Evolutionary conservation across 2,329 filamentous ascomycete species (phyloP).

Genomic region (Penicillium sp.): DNA sequence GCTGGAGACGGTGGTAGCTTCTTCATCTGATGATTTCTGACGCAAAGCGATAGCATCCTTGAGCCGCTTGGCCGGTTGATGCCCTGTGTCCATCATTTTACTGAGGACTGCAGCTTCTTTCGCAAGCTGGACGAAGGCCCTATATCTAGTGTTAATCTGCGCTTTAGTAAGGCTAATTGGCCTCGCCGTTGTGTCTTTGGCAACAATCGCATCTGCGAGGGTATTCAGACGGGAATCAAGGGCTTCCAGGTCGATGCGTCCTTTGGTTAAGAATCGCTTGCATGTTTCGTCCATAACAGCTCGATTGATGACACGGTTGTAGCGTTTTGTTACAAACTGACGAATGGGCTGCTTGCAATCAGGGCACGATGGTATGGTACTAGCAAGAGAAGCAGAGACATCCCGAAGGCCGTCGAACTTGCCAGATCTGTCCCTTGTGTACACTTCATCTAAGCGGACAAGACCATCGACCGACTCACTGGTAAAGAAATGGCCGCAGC

Average conservation of each 20-base stretch:
- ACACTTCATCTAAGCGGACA: constrained; percentile 9
- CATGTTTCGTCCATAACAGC: constrained; percentile 10
- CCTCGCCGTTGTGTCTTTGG: background rate
- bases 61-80: constrained; percentile 9
- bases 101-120: background rate
- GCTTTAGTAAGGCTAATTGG: background rate
- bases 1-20: too few relatives aligned
- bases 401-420: constrained; percentile 10
- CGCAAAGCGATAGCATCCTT: constrained; percentile 4
- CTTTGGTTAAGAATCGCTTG: constrained; percentile 8
- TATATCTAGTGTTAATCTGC: background rate
- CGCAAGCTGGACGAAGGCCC: background rate
- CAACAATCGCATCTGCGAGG: too few relatives aligned
- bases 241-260: background rate
- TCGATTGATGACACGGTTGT: constrained; percentile 11
- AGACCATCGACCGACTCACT: constrained; percentile 10
- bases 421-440: constrained; percentile 7
- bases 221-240: constrained; percentile 6
- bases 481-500: constrained; percentile 12
- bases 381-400: constrained; percentile 8
- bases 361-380: constrained; percentile 3
- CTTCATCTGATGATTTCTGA: background rate
- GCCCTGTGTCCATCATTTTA: constrained; percentile 1
- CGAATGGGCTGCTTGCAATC: constrained; percentile 12
- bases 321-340: constrained; percentile 12